Evolutionary conservation across 164 flowering plant genomes (phyloP), one percentile per base, ranked within the genome.

Genomic region (Hamamelis virginiana): DNA sequence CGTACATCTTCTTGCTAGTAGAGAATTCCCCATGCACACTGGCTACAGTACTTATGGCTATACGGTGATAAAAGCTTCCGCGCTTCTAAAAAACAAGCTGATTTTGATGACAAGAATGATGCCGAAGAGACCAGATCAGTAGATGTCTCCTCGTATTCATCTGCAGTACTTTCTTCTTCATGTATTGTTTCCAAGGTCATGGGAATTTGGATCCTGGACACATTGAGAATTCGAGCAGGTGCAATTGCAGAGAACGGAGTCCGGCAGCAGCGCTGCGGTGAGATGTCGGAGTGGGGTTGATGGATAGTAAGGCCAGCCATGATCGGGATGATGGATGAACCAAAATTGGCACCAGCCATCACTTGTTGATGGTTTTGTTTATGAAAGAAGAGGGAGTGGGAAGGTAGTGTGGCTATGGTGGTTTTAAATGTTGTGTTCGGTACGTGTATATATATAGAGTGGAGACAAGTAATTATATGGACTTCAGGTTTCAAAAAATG

Each of bases 191-290:
- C 71, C 61, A 72, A 21, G 9, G 57, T 59, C 15, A 55, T 18
- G 8, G 27, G 66, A 19, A 73, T 22, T 5, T 56, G 67, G 48
- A 71, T 41, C 67, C 67, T 67, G 1, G 47, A 33, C 14, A 64
- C 47, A 1, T 21, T 19, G 4, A 59, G 45, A 13, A 66, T 19
- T 1, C 13, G 76, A 61, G 71, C 33, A 0, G 68, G 76, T 9
- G 71, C 61, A 13, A 73, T 62, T 0, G 76, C 67, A 2, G 68
- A 73, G 52, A 67, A 73, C 0, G 71, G 76, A 13, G 71, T 53
- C 55, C 57, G 57, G 0, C 25, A 12, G n/a, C n/a, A 2, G 41
- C 4, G 41, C 4, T 33, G 41, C 6, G 41, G 41, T 6, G 67
- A 8, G 44, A 9, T 33, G 16, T 38, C 25, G n/a, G 59, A 27